Conservation (phyloP, 305 asterid species). For the Fraxinus angustifolia region DNA sequence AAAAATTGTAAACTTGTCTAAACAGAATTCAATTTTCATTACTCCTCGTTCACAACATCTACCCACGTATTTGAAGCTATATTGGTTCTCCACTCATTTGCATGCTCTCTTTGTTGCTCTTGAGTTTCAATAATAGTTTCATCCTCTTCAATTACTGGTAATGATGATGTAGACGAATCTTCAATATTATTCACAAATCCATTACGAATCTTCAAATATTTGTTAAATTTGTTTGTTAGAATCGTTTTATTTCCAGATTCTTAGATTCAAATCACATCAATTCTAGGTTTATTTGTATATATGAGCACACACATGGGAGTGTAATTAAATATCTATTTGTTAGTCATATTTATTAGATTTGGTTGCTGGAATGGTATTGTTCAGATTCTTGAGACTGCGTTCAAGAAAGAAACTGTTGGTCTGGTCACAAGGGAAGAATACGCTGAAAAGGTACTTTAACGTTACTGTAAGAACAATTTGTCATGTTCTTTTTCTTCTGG, state of each 20-base stretch:
- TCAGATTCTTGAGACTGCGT: slow-evolving; percentile 88
- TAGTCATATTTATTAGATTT: background rate
- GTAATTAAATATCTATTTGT: background rate
- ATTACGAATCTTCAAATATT: background rate
- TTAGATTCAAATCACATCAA: background rate
- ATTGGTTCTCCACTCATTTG: no score
- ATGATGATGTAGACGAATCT: no score
- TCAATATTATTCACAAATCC: no score
- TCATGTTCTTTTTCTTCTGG: background rate
- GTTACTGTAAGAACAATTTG: background rate
- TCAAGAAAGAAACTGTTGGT: slow-evolving; percentile 98
- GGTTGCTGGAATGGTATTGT: slow-evolving; percentile 10
- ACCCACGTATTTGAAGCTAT: no score
- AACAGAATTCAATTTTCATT: no score
- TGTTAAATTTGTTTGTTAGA: background rate
- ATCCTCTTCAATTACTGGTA: no score
- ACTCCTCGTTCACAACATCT: no score
- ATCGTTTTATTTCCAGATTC: background rate
- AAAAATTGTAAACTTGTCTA: no score
- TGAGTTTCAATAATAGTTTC: no score
- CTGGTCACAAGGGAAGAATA: slow-evolving; percentile 89
- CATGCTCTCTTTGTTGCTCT: no score
- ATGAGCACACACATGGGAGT: background rate
- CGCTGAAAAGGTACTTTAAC: slow-evolving; percentile 71
- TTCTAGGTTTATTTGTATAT: background rate